Evolutionary conservation across 108 stramenopile genomes (phyloP), one percentile per base, ranked within the genome.

Genomic region (Pseudonitzschia delicatissima): DNA sequence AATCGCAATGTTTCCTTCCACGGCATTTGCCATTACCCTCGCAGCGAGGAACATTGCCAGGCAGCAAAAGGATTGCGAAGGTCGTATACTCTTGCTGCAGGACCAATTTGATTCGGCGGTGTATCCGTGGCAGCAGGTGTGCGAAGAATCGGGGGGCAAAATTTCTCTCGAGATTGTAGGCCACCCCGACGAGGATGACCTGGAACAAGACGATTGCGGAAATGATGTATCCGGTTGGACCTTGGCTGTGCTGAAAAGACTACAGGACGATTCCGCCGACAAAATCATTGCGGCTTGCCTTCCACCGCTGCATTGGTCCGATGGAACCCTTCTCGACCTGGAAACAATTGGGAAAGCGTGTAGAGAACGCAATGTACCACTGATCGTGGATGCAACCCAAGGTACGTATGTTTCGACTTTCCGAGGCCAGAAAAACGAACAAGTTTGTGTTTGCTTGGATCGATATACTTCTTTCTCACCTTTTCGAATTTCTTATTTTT

Each of bases 301-400:
- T 17, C 79, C 83, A 11, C 83, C 75, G 8, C 42, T 78, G 57
- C 83, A 84, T 63, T 84, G 83, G 83, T 66, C 74, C 0, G 74
- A 81, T 55, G 83, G 83, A 13, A 18, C 77, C 4, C 35, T 76
- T 11, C 28, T 84, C 4, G 79, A 84, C 67, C 39, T 84, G 21
- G 68, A 57, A 17, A 44, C 23, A 9, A 78, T 84, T 37, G 66
- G 71, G 20, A 6, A 52, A 1, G 61, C 35, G 0, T 84, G 83
- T 69, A 44, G 60, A 12, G 20, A 68, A 48, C 28, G 48, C 18
- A 39, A 66, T 37, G 49, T 76, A 39, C 21, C 32, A 25, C 44
- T 84, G 11, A 52, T 84, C 44, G 68, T 84, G 6, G 83, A 84
- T 69, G 79, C 77, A 7, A 84, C 83, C 13, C 83, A 84, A 73